Conservation (phyloP, 2,329 filamentous ascomycete species). For the Eutypella sp. region DNA sequence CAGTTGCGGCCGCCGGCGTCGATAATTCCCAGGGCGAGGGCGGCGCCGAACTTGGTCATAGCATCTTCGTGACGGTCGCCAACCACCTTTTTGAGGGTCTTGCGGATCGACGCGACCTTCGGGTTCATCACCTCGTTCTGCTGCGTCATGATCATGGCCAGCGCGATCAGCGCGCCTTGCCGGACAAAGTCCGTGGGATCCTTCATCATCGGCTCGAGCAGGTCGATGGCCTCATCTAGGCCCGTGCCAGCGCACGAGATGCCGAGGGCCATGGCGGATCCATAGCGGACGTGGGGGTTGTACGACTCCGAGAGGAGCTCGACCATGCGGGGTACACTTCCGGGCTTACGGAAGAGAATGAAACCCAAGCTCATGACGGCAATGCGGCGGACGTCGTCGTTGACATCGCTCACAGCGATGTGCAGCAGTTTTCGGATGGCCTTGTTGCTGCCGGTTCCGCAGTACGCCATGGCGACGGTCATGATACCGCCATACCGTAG, state of each 20-base stretch:
- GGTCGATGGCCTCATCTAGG: conserved; percentile 90
- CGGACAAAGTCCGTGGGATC: conserved; percentile 97
- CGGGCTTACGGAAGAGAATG: conserved; percentile 96
- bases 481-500: conserved; percentile 96
- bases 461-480: conserved; percentile 97
- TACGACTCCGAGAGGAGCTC: conserved; percentile 97
- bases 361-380: conserved; percentile 98
- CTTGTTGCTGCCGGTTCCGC: conserved; percentile 96
- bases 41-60: conserved; percentile 98
- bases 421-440: conserved; percentile 93
- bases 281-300: conserved; percentile 96
- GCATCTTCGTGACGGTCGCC: conserved; percentile 95
- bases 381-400: conserved; percentile 91
- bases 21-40: conserved; percentile 91
- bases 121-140: conserved; percentile 99
- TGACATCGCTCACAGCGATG: conserved; percentile 95
- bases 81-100: conserved; percentile 90
- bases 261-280: conserved; percentile 95
- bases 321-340: conserved; percentile 96
- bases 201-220: conserved; percentile 98
- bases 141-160: conserved; percentile 99
- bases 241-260: conserved; percentile 97
- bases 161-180: conserved; percentile 87
- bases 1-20: conserved; percentile 97
- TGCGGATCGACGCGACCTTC: conserved; percentile 85